Conservation (phyloP, 2,329 filamentous ascomycete genomes). For the Alternaria burnsii region DNA sequence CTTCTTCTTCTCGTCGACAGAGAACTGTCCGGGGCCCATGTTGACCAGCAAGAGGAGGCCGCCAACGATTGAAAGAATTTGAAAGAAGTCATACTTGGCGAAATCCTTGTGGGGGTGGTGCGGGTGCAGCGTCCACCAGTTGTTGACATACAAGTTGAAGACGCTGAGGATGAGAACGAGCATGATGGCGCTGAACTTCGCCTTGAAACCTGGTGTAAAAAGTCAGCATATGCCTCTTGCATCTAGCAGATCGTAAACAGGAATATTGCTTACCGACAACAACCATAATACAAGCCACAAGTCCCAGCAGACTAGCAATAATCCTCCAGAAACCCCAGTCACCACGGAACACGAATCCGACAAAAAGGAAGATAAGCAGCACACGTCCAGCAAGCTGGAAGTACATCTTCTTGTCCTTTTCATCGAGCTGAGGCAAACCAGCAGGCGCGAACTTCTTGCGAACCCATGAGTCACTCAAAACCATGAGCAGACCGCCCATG, state of each 20-base stretch:
- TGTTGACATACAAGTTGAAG: conserved; percentile 98
- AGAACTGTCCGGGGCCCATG: conserved; percentile 97
- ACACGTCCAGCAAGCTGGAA: conserved; percentile 97
- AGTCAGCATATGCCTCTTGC: background rate
- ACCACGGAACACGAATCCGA: conserved; percentile 95
- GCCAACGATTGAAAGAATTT: conserved; percentile 97
- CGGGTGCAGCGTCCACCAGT: conserved; percentile 99
- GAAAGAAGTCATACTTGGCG: conserved; percentile 99
- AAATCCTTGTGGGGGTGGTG: conserved; percentile 99
- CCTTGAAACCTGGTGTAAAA: conserved; percentile 77
- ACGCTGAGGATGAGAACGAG: conserved; percentile 93
- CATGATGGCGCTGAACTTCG: conserved; percentile 97
- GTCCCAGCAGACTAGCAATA: conserved; percentile 81
- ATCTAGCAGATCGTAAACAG: too few relatives aligned
- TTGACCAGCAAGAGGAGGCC: conserved; percentile 96
- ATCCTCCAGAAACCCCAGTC: conserved; percentile 91
- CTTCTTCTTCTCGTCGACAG: conserved; percentile 99
- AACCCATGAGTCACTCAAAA: conserved; percentile 96
- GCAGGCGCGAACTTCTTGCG: conserved; percentile 97
- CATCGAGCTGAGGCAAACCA: conserved; percentile 89
- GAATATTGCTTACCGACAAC: conserved; percentile 71
- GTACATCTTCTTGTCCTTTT: conserved; percentile 99
- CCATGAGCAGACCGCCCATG: conserved; percentile 96
- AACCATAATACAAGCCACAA: conserved; percentile 96
- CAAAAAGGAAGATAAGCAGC: conserved; percentile 94